These are phyloP conservation scores for Tricholoma sp. DNA, from an alignment of 768 basidiomycete genomes.

Conservation along the genomic window DNA sequence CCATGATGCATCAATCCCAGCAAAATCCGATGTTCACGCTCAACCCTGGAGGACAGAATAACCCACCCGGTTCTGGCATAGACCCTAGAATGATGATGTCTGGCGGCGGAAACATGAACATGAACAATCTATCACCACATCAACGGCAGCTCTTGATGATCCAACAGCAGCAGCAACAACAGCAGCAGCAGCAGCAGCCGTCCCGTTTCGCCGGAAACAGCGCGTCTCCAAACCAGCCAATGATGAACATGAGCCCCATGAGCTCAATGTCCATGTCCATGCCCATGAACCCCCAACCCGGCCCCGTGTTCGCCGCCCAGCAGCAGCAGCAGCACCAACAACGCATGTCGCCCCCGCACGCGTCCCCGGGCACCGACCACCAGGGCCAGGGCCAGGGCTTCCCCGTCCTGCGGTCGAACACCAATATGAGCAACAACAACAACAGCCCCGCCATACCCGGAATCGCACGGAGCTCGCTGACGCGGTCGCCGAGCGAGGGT, in stretches of 20 bases:
- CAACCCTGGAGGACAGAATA: constrained; percentile 11
- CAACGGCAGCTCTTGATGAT: constrained; percentile 43
- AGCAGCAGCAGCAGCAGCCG: constrained; percentile 21
- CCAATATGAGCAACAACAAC: no score
- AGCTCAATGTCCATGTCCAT: constrained; percentile 8
- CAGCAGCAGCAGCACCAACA: constrained; percentile 28
- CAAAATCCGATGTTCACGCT: constrained; percentile 17
- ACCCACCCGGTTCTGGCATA: constrained; percentile 24
- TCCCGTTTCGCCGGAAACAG: constrained; percentile 1
- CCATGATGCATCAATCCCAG: constrained; percentile 6
- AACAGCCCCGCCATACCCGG: constrained; percentile 59
- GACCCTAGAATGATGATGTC: constrained; percentile 22
- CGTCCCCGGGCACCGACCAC: constrained; percentile 26
- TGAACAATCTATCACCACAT: constrained; percentile 28
- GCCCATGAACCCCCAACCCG: constrained; percentile 12
- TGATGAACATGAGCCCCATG: constrained; percentile 16
- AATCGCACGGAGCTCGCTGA: constrained; percentile 70
- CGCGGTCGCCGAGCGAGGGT: constrained; percentile 70
- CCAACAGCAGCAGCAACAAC: constrained; percentile 21
- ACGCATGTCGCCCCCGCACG: constrained; percentile 37
- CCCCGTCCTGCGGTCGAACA: constrained; percentile 51
- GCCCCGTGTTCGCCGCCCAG: no score
- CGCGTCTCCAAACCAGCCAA: neutral
- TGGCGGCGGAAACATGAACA: constrained; percentile 19
- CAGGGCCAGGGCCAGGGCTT: constrained; percentile 25